phyloP scores from a whole-genome alignment of 805 yeast genomes.

The Starmera caribaea region DNA sequence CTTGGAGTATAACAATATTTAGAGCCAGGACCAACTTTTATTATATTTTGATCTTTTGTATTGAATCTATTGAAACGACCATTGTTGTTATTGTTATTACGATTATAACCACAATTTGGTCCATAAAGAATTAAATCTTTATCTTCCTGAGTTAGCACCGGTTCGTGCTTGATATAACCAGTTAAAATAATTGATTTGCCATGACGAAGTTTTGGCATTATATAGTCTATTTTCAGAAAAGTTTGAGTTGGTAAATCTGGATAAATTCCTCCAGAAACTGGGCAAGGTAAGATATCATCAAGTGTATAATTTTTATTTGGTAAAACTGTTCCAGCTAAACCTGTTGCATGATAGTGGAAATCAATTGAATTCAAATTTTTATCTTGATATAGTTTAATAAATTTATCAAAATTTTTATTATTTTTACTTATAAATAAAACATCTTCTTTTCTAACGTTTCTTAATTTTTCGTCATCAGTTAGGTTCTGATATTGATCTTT shows the following conservation, averaged over 20 bases:
- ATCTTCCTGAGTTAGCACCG: constrained; percentile 60
- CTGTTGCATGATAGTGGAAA: constrained; percentile 41
- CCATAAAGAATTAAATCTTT: constrained; percentile 49
- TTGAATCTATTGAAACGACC: constrained; percentile 18
- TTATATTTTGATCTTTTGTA: constrained; percentile 27
- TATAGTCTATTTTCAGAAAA: constrained; percentile 39
- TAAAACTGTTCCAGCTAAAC: constrained; percentile 48
- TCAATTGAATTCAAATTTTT: constrained; percentile 17
- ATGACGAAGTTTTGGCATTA: constrained; percentile 43
- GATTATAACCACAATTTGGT: constrained; percentile 21
- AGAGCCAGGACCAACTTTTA: constrained; percentile 40
- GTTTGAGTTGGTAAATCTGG: constrained; percentile 31
- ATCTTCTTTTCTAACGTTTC: constrained; percentile 67
- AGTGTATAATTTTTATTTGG: constrained; percentile 24
- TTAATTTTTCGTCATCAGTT: constrained; percentile 53
- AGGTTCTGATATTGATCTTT: constrained; percentile 51
- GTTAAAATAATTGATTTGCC: constrained; percentile 80
- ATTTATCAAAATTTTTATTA: constrained; percentile 36
- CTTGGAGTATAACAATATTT: constrained; percentile 35
- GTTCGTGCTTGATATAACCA: constrained; percentile 59
- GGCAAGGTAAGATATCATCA: constrained; percentile 23
- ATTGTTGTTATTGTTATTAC: constrained; percentile 20
- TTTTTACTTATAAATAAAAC: constrained; percentile 57
- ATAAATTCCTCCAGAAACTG: constrained; percentile 23
- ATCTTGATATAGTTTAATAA: constrained; percentile 23